A percentile compares a stretch with the other conserved stretches of the same genome.
Conservation (phyloP, 2,329 filamentous ascomycete species). For the Botrytis deweyae region DNA sequence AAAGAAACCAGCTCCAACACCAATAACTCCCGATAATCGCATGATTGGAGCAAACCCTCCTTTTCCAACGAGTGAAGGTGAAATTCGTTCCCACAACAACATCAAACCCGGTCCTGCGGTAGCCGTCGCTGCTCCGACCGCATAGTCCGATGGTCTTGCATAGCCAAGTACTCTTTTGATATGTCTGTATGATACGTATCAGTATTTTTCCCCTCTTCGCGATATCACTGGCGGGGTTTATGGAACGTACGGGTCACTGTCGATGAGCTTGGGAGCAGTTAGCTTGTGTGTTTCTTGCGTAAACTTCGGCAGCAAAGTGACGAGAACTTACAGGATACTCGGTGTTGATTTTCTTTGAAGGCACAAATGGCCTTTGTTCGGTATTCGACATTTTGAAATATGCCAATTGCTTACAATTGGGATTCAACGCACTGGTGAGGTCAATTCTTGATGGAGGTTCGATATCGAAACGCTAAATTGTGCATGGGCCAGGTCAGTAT, state of each 20-base stretch:
- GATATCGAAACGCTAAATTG: conserved; percentile 20
- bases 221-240: not conserved
- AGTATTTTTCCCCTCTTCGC: not conserved
- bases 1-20: conserved; percentile 75
- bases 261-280: conserved; percentile 76
- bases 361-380: conserved; percentile 54
- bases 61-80: conserved; percentile 80
- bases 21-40: conserved; percentile 73
- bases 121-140: conserved; percentile 64
- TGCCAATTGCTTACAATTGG: conserved; percentile 35
- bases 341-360: conserved; percentile 75
- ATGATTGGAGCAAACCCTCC: conserved; percentile 80
- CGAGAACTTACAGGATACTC: conserved; percentile 76
- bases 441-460: conserved; percentile 23
- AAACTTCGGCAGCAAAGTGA: not conserved
- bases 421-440: conserved; percentile 13
- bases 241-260: conserved; percentile 86
- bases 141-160: conserved; percentile 82
- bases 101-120: conserved; percentile 73
- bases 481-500: conserved; percentile 6
- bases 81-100: conserved; percentile 76
- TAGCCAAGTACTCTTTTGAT: conserved; percentile 88
- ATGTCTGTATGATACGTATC: conserved; percentile 60
- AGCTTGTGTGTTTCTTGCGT: conserved; percentile 30
- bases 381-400: conserved; percentile 40